Evolutionary conservation across 75 land plant species (phyloP).

Genomic region (Pinus taeda): DNA sequence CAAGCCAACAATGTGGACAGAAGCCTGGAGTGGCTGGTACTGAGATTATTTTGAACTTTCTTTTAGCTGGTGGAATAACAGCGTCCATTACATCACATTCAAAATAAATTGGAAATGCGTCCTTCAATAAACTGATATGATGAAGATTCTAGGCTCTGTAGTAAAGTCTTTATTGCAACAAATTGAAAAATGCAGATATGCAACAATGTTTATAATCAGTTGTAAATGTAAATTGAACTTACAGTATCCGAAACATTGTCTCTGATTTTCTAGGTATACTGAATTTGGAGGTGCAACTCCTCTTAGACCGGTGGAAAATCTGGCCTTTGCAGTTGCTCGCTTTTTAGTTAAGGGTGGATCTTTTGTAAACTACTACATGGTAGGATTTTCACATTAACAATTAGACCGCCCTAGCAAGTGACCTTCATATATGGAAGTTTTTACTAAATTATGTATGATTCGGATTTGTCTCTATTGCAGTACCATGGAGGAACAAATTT

Average conservation of each 20-base stretch:
- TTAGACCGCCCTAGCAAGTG: background rate
- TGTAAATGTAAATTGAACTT: background rate
- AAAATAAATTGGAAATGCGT: background rate
- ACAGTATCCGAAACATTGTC: background rate
- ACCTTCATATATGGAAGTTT: background rate
- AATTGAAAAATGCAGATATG: too few species aligned
- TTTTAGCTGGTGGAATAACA: too few species aligned
- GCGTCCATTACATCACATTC: too few species aligned
- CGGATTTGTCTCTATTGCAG: constrained; percentile 26
- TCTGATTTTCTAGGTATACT: constrained; percentile 51
- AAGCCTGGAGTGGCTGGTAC: constrained; percentile 90
- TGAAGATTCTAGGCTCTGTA: too few species aligned
- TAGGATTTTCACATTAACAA: constrained; percentile 3
- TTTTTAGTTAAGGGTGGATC: constrained; percentile 75
- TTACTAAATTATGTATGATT: background rate
- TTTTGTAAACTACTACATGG: constrained; percentile 88
- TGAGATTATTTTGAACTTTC: too few species aligned
- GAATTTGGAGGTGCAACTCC: constrained; percentile 65
- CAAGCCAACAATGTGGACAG: constrained; percentile 92
- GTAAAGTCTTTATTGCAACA: too few species aligned
- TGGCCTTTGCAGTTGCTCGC: constrained; percentile 84
- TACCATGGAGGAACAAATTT: constrained; percentile 98
- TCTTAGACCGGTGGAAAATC: constrained; percentile 70
- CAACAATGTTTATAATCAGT: too few species aligned
- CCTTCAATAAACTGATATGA: too few species aligned